Evolutionary conservation across 805 yeast genomes (phyloP).

Genomic region (Wickerhamiella musiphila): DNA sequence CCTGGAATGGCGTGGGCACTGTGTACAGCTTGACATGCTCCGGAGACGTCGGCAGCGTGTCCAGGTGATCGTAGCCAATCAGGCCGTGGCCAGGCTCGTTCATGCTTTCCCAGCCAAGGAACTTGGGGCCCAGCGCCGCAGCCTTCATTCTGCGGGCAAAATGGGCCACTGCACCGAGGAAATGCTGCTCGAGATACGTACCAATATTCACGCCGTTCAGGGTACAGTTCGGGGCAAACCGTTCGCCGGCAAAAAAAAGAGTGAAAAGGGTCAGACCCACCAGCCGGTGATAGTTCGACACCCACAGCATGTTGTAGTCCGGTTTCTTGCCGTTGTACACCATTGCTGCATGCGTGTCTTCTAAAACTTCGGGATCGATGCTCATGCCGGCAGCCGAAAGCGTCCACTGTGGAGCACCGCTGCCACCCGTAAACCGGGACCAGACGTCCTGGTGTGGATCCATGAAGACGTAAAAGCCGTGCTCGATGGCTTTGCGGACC

Average conservation of each 20-base stretch:
- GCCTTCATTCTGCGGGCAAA: conserved; percentile 29
- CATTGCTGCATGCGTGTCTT: conserved; percentile 60
- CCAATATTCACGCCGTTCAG: conserved; percentile 65
- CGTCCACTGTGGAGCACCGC: conserved; percentile 92
- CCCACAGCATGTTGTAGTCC: conserved; percentile 55
- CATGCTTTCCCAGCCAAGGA: conserved; percentile 62
- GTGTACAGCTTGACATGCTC: conserved; percentile 53
- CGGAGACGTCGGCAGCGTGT: conserved; percentile 8
- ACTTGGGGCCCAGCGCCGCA: conserved; percentile 22
- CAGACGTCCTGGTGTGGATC: conserved; percentile 93
- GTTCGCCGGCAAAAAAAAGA: conserved; percentile 60
- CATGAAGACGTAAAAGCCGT: conserved; percentile 62
- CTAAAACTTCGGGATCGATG: conserved; percentile 41
- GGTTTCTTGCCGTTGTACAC: conserved; percentile 50
- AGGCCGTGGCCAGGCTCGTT: conserved; percentile 75
- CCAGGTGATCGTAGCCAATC: conserved; percentile 43
- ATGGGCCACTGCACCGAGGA: conserved; percentile 33
- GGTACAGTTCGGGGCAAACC: conserved; percentile 55
- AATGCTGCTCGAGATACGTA: conserved; percentile 51
- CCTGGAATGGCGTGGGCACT: conserved; percentile 66
- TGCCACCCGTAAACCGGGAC: conserved; percentile 82
- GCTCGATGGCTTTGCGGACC: conserved; percentile 33
- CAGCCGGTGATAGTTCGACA: conserved; percentile 61
- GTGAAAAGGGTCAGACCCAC: conserved; percentile 79
- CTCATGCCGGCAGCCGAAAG: conserved; percentile 76